Percentiles rank a stretch among this genome's conserved stretches.
These are phyloP conservation scores for Arabidopsis thaliana DNA, from an alignment of 345 rosid species.

Conservation along the genomic window TAIR10.1 NC_003070.9:7301501-7302000, in stretches of 20 bases:
- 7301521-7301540: too few relatives aligned
- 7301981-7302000: slow-evolving; percentile 7
- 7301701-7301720: background rate
- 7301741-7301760: background rate
- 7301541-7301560: too few relatives aligned
- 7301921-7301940: background rate
- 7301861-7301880: background rate
- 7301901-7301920: slow-evolving; percentile 6
- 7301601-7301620: too few relatives aligned
- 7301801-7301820: background rate
- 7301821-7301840: background rate
- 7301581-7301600: too few relatives aligned
- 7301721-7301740: background rate
- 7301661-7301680: background rate
- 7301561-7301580: too few relatives aligned
- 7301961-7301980: background rate
- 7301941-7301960: slow-evolving; percentile 27
- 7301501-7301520: background rate
- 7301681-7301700: background rate
- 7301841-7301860: slow-evolving; percentile 14
- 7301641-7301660: background rate
- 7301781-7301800: slow-evolving; percentile 6
- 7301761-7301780: background rate
- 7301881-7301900: slow-evolving; percentile 1
- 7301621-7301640: background rate